A percentile compares a stretch with the other conserved stretches of the same genome.
Conservation (phyloP, 345 rosid species). For the Populus tremula region DNA sequence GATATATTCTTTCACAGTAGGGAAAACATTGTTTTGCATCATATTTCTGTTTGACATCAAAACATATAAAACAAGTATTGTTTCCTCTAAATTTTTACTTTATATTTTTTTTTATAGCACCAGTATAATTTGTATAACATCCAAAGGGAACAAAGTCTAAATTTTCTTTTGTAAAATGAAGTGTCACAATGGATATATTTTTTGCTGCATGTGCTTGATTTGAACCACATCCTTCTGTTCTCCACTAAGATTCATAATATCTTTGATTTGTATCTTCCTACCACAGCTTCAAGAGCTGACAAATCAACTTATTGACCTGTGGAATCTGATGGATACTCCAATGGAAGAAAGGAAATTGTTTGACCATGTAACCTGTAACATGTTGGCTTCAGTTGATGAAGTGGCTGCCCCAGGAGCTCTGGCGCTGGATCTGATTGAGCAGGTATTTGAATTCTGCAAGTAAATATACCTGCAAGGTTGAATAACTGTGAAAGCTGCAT, state of each 20-base stretch:
- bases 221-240: background rate
- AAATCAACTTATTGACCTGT: constrained; percentile 75
- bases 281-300: constrained; percentile 94
- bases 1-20: background rate
- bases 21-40: background rate
- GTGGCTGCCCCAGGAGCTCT: constrained; percentile 79
- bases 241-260: background rate
- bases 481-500: constrained; percentile 5
- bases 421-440: constrained; percentile 82
- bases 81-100: background rate
- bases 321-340: constrained; percentile 98
- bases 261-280: constrained; percentile 12
- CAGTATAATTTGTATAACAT: background rate
- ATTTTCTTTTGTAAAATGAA: background rate
- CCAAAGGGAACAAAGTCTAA: background rate
- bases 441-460: constrained; percentile 44
- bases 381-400: constrained; percentile 79
- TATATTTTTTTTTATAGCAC: background rate
- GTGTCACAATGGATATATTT: background rate
- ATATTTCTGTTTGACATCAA: background rate
- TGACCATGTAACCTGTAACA: constrained; percentile 84
- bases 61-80: background rate
- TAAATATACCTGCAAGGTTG: background rate
- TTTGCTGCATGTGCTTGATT: background rate
- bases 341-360: constrained; percentile 79